Conservation (phyloP, 257 asterid genomes). For the Petunia axillaris region DNA sequence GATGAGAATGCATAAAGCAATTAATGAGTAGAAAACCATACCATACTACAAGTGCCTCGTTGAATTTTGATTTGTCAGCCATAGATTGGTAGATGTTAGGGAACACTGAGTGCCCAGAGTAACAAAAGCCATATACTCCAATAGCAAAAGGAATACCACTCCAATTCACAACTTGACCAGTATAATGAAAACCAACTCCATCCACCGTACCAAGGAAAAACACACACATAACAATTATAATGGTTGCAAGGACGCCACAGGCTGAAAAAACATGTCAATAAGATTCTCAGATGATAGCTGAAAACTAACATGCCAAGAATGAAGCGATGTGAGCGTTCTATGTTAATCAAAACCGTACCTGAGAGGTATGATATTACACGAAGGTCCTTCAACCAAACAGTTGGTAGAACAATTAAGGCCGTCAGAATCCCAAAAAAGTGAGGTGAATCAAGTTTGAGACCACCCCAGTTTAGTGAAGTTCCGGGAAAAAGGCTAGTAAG, state of each 20-base stretch:
- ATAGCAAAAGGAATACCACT: slow-evolving; percentile 78
- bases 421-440: slow-evolving; percentile 63
- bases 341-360: slow-evolving; percentile 44
- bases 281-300: slow-evolving; percentile 9
- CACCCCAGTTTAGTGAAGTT: slow-evolving; percentile 51
- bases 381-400: slow-evolving; percentile 81
- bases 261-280: slow-evolving; percentile 47
- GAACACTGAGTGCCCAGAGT: slow-evolving; percentile 82
- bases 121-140: slow-evolving; percentile 84
- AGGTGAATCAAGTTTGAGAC: slow-evolving; percentile 59
- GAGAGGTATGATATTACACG: slow-evolving; percentile 80
- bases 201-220: slow-evolving; percentile 53
- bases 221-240: slow-evolving; percentile 55
- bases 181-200: slow-evolving; percentile 53
- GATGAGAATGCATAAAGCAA: neutral
- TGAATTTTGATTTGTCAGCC: slow-evolving; percentile 83
- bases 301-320: slow-evolving; percentile 22
- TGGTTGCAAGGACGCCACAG: slow-evolving; percentile 72
- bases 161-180: slow-evolving; percentile 59
- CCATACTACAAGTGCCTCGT: slow-evolving; percentile 65
- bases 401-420: slow-evolving; percentile 66
- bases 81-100: slow-evolving; percentile 93
- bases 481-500: slow-evolving; percentile 72
- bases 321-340: neutral
- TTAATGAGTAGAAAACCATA: slow-evolving; percentile 30